Evolutionary conservation across 768 basidiomycete species (phyloP).

Genomic region (Auriscalpium microsporum): DNA sequence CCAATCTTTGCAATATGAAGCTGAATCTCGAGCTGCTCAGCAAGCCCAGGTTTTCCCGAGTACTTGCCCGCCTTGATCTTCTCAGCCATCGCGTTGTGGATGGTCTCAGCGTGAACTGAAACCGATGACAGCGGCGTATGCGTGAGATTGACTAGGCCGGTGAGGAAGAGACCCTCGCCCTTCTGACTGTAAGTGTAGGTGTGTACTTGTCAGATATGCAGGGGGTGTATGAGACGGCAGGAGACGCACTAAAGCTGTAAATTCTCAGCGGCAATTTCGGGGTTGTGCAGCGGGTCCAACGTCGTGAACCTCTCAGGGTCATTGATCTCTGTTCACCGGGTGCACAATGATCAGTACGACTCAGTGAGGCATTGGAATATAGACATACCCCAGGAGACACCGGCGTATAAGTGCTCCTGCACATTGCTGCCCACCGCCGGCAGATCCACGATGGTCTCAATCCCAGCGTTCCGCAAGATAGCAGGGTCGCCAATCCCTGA

Average conservation of each 20-base stretch:
- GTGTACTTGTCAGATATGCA: not conserved
- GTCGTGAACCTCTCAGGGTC: conserved; percentile 22
- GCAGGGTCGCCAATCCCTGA: conserved; percentile 45
- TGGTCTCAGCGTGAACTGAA: not conserved
- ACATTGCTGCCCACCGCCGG: conserved; percentile 44
- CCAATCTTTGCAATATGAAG: conserved; percentile 22
- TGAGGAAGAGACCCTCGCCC: conserved; percentile 20
- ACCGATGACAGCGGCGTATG: conserved; percentile 17
- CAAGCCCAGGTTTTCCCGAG: conserved; percentile 24
- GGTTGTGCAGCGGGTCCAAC: conserved; percentile 24
- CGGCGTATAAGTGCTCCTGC: conserved; percentile 38
- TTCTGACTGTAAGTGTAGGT: conserved; percentile 11
- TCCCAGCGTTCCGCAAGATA: conserved; percentile 31
- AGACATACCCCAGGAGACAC: conserved; percentile 20
- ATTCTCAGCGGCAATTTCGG: conserved; percentile 21
- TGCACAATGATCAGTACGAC: not conserved
- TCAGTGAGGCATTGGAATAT: too few species aligned
- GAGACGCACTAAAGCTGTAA: conserved; percentile 27
- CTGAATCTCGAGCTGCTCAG: conserved; percentile 34
- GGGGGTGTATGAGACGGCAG: not conserved
- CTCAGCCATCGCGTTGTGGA: too few species aligned
- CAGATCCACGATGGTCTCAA: conserved; percentile 33
- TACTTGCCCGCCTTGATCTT: conserved; percentile 1
- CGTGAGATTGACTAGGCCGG: conserved; percentile 20
- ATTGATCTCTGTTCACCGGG: conserved; percentile 20